Conservation (phyloP, 495 filamentous ascomycete genomes). For the Xylaria longipes region DNA sequence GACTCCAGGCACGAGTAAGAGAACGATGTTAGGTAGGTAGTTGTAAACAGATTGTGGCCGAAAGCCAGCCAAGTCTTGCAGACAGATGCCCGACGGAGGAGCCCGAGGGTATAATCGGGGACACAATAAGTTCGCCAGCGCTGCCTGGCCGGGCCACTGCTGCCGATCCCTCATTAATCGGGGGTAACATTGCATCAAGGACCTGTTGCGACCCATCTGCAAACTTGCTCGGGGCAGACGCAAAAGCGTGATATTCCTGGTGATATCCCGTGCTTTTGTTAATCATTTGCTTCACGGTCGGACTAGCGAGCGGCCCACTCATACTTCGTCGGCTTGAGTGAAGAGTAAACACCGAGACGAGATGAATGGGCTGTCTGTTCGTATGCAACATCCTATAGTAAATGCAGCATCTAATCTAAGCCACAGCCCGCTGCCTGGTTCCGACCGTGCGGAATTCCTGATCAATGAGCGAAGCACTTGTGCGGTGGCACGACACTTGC, state of each 20-base stretch:
- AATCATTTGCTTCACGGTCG: not conserved
- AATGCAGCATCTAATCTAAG: conserved; percentile 9
- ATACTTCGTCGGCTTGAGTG: not conserved
- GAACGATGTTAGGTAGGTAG: not conserved
- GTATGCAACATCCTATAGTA: not conserved
- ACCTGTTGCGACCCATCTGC: conserved; percentile 11
- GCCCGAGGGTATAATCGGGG: conserved; percentile 6
- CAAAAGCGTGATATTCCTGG: not conserved
- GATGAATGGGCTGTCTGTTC: not conserved
- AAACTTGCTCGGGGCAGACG: conserved; percentile 15
- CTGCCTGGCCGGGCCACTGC: not conserved
- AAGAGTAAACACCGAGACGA: conserved; percentile 9
- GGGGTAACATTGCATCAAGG: conserved; percentile 16
- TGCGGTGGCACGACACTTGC: conserved; percentile 18
- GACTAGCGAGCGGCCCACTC: not conserved
- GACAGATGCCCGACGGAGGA: conserved; percentile 3
- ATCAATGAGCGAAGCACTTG: conserved; percentile 19
- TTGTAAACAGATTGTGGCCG: not conserved
- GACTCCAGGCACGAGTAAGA: not conserved
- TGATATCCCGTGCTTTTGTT: conserved; percentile 5
- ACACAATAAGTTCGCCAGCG: conserved; percentile 2
- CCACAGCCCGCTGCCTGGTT: conserved; percentile 3
- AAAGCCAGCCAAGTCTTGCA: not conserved
- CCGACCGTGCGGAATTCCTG: conserved; percentile 23
- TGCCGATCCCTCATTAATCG: conserved; percentile 17